Base-by-base conservation (phyloP, 2,329 filamentous ascomycete species). In the Akanthomyces dipterigenus region DNA sequence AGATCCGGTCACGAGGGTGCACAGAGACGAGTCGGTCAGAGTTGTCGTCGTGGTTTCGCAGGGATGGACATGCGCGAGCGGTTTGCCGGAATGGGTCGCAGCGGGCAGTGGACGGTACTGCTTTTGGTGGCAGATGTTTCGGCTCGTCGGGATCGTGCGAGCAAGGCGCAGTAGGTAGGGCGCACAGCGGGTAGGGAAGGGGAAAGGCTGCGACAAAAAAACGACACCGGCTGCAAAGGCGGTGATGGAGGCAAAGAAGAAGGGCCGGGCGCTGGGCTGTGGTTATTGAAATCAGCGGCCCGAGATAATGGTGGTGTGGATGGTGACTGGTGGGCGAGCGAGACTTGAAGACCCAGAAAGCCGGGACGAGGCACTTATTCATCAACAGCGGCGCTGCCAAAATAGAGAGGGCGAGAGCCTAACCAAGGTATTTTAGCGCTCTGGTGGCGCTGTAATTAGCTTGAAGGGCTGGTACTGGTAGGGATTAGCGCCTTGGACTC, bases 331-430 rank as follows among this genome's bases (percentile, higher is more conserved):
- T 46, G 57, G 48, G 34, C 57, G 45, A 58, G 34, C 57, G 45
- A 58, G 55, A 46, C 57, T 43, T 34, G 28, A 54, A 20, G 57
- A 60, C 57, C 57, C 49, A 60, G 49, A 54, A 60, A 60, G 57
- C 57, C 54, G 57, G 57, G 57, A 60, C 57, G 46, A 36, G 45
- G 24, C 7, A 40, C 36, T 51, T 3, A 36, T 49, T 43, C 22
- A 51, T 34, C 31, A 28, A 20, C 18, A 49, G 38, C 36, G 24
- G 18, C 51, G 38, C 24, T n/a, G 51, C 50, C 50, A 40, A 42
- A 42, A 24, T 8, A 40, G 48, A 24, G 24, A 16, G 45, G 45
- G 40, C 53, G 40, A n/a, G 43, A 45, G 45, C 34, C 54, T 28
- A 48, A 43, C 31, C 54, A 43, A 48, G 45, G 20, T 49, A 48